Percentiles rank a stretch among this genome's conserved stretches.
phyloP scores from a whole-genome alignment of 169 alveolate genomes.

The Cryptosporidium tyzzeri region DNA sequence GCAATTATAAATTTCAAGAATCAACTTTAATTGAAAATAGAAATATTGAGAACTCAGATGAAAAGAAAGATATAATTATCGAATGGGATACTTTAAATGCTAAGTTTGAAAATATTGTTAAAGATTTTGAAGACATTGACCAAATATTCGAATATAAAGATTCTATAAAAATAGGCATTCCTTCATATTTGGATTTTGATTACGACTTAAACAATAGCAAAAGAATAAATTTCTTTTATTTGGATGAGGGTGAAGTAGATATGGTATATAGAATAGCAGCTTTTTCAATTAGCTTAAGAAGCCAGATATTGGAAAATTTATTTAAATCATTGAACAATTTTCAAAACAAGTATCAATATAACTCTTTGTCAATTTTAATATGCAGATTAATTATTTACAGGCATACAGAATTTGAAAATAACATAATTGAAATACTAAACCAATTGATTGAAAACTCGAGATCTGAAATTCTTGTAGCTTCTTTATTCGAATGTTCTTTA shows the following conservation, averaged over 20 bases:
- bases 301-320: constrained; percentile 22
- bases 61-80: background rate
- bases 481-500: constrained; percentile 52
- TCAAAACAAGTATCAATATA: constrained; percentile 23
- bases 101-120: background rate
- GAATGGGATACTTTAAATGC: background rate
- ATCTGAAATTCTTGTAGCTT: constrained; percentile 4
- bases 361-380: constrained; percentile 50
- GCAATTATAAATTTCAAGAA: background rate
- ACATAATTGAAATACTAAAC: background rate
- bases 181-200: constrained; percentile 26
- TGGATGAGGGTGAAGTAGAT: constrained; percentile 11
- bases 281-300: constrained; percentile 26
- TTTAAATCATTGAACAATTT: background rate
- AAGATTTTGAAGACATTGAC: background rate
- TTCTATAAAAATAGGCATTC: constrained; percentile 23
- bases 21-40: constrained; percentile 7
- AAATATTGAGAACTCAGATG: background rate
- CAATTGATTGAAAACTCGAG: constrained; percentile 9
- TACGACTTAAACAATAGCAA: background rate
- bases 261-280: background rate
- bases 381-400: constrained; percentile 23
- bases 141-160: constrained; percentile 25
- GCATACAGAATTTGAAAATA: background rate
- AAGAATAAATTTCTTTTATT: constrained; percentile 51